Base-by-base conservation (phyloP, 768 basidiomycete species). In the Pleurotus djamor region DNA sequence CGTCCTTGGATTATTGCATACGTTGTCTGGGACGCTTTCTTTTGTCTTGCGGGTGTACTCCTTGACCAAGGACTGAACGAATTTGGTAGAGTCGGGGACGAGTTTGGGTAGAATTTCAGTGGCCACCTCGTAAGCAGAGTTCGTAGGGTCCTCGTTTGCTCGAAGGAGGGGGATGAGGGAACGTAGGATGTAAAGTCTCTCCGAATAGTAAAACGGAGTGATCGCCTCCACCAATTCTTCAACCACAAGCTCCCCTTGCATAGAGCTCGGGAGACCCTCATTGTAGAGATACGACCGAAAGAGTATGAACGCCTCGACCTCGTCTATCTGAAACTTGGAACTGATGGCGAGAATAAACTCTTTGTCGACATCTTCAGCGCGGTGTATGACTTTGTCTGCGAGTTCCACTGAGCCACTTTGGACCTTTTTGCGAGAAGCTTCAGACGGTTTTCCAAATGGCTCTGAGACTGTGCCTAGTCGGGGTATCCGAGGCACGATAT, bases 201-300 rank as follows among this genome's bases (percentile, higher is more conserved):
- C 94, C 4, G 88, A 85, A 63, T 86, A 85, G 71, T 91, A 92
- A 81, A 92, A 94, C 5, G 87, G 83, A 0, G 88, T 89, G 64
- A 96, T 85, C 32, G 84, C 83, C 57, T 86, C 83, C 33, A 92
- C 71, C 13, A 91, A 75, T 62, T 87, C 85, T 35, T 83, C 80
- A 8, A 79, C 76, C 65, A 87, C 71, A 5, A 73, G 75, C 5
- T 84, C 76, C 33, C 76, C 71, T 37, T 70, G 47, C 76, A 79
- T 0, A 81, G 73, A 17, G 69, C 72, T 9, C 8, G 87, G 86
- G 6, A 91, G 75, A 4, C 89, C 90, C 68, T 88, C 83, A 68
- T 93, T 89, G 73, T 89, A 88, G 7, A 91, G 75, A 66, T 91
- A 95, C 0, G 90, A 87, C 10, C 88, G 85, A 17, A 93, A 75